These are phyloP conservation scores for Annulohypoxylon stygium DNA, from an alignment of 495 filamentous ascomycete genomes.

Conservation along the genomic window DNA sequence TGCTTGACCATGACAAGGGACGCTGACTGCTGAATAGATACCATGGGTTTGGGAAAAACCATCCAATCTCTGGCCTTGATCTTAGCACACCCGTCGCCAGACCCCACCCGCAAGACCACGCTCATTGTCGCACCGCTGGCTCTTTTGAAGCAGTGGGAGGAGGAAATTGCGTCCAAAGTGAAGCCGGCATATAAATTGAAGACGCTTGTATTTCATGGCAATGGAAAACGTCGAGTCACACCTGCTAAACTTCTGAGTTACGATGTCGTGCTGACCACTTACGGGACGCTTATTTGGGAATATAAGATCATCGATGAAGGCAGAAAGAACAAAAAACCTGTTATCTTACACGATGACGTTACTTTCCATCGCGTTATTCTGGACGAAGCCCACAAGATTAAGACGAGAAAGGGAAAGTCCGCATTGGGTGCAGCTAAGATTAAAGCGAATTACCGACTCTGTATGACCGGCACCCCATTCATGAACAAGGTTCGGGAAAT, in stretches of 20 bases:
- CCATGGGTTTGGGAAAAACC: constrained; percentile 98
- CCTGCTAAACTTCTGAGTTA: constrained; percentile 74
- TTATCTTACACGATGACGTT: constrained; percentile 71
- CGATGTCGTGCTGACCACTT: constrained; percentile 93
- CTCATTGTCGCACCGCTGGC: constrained; percentile 90
- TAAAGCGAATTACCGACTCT: constrained; percentile 77
- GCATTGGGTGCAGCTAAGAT: constrained; percentile 73
- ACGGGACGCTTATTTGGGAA: constrained; percentile 81
- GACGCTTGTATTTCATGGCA: constrained; percentile 76
- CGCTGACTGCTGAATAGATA: constrained; percentile 62
- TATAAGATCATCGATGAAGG: constrained; percentile 61
- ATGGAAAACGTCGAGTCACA: constrained; percentile 54
- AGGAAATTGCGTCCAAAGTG: constrained; percentile 83
- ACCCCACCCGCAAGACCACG: constrained; percentile 73
- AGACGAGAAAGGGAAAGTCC: constrained; percentile 80
- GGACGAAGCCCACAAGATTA: constrained; percentile 95
- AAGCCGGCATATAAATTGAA: constrained; percentile 68
- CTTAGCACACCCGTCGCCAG: constrained; percentile 73
- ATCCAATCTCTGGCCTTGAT: constrained; percentile 90
- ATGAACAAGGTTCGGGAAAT: constrained; percentile 89
- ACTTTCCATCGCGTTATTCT: constrained; percentile 88
- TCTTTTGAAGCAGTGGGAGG: constrained; percentile 89
- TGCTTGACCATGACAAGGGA: not conserved
- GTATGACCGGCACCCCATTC: constrained; percentile 94
- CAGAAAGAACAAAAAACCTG: constrained; percentile 34